Base-by-base conservation (phyloP, 1,139 yeast genomes). In the Blastobotrys persicus region DNA sequence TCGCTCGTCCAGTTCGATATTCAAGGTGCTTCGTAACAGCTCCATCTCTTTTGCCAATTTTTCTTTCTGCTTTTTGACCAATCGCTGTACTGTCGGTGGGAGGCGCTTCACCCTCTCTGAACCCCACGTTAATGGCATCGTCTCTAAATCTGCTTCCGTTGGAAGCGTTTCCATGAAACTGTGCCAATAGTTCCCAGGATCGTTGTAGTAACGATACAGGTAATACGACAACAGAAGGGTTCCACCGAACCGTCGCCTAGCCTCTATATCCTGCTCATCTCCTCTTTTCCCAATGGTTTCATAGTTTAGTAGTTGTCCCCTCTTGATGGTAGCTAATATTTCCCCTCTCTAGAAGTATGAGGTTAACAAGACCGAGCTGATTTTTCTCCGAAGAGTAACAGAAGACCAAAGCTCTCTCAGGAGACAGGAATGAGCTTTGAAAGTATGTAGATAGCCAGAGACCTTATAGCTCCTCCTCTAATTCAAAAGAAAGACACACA, bases 221-320 rank as follows among this genome's bases (percentile, higher is more conserved):
- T 58, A 54, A 38, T 58, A 53, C 3, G 71, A 66, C 16, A 63
- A 54, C 35, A 55, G 53, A 49, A 60, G 65, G 42, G 63, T 70
- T 35, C 68, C 56, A 28, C 51, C 51, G 26, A 54, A 49, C 34
- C 12, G 35, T 40, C 26, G 26, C 47, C 46, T 34, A 35, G 48
- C 46, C 6, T 47, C 42, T 31, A 31, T 26, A 39, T 54, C 49
- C 33, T 47, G 45, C 23, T 45, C 51, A 42, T 42, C 41, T 34
- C 53, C 48, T 12, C 48, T 41, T 13, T 47, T 46, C 17, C 60
- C 70, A 19, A 83, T 78, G 0, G 91, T 78, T 42, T 78, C 72
- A 57, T 75, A 75, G 62, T 87, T 88, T 45, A 88, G 61, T 50
- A 88, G 75, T 57, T 73, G 79, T 0, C 77, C 67, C 41, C 77